Evolutionary conservation across 305 asterid genomes (phyloP), one percentile per base, ranked within the genome.

Genomic region (Striga hermonthica): DNA sequence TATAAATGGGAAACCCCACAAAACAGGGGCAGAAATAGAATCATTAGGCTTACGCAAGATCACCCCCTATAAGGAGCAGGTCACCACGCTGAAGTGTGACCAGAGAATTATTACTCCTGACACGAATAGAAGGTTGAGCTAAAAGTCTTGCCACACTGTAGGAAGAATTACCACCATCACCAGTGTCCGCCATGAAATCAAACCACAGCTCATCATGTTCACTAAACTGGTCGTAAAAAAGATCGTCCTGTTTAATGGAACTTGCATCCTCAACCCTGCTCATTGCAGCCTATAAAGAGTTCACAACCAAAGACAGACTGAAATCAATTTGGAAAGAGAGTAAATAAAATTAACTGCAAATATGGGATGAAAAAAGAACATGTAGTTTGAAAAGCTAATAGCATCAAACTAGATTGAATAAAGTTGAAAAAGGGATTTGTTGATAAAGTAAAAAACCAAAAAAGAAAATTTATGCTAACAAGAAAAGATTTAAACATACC

Each of bases 131-230:
- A 70, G 98, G 98, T 75, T 94, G 98, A 76, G 99, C 99, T 48
- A 94, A 95, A 77, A 94, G 96, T 36, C 85, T 81, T n/a, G 99
- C 98, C 60, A 94, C 95, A 76, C 83, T 78, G 72, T 90, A 94
- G 5, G 98, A 83, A 75, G 99, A 84, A 80, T 94, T 94, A 52
- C 99, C 99, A 72, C 99, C 97, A 66, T 94, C 99, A 34, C 99
- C 99, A n/a, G 99, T 94, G 77, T 94, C 99, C 54, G 99, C 98
- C 99, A 94, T 94, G 74, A 94, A 94, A 78, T 94, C 99, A 75
- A 94, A 94, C 99, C 99, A 94, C 59, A 94, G 64, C 73, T 89
- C 97, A 34, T 94, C 95, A 70, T 78, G 75, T 69, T 81, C 98
- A 65, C 87, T 81, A 62, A 81, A 88, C 69, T 94, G 99, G 71